Conservation (phyloP, 352 stramenopile species). For the Pythium pyrilobum region DNA sequence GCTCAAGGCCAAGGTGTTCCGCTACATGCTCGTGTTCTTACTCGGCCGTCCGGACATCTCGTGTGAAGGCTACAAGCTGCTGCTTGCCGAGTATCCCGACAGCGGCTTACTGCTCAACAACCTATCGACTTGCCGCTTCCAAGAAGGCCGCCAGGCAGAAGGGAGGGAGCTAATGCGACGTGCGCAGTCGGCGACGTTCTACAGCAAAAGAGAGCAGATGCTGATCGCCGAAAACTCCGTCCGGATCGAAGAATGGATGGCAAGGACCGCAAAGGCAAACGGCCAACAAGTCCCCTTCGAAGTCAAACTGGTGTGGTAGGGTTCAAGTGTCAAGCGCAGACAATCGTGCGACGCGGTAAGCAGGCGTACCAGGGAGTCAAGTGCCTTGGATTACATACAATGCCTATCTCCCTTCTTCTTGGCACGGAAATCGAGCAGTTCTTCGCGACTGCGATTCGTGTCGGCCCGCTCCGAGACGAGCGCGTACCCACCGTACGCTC, state of each 20-base stretch:
- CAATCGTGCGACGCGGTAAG: neutral
- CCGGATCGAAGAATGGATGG: conserved; percentile 10
- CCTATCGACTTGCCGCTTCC: conserved; percentile 10
- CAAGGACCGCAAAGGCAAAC: neutral
- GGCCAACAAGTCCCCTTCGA: neutral
- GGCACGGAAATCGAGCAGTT: conserved; percentile 76
- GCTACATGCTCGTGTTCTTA: conserved; percentile 11
- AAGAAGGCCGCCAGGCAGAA: neutral
- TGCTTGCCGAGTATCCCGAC: conserved; percentile 7
- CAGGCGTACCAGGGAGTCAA: neutral
- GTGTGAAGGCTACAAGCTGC: conserved; percentile 12
- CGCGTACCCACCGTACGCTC: conserved; percentile 77
- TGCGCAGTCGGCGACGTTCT: neutral
- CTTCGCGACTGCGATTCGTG: conserved; percentile 65
- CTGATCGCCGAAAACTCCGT: conserved; percentile 7
- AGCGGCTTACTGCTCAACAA: conserved; percentile 18
- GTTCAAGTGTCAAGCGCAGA: neutral
- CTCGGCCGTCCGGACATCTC: conserved; percentile 8
- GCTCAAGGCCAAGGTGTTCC: conserved; percentile 20
- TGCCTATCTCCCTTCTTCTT: conserved; percentile 88
- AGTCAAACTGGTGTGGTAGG: conserved; percentile 2
- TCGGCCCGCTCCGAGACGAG: conserved; percentile 80
- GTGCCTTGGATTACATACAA: conserved; percentile 53
- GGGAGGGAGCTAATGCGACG: conserved; percentile 1
- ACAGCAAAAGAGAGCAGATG: neutral